phyloP scores from a whole-genome alignment of 306 rosid species.

The Cicer pinnatifidum region DNA sequence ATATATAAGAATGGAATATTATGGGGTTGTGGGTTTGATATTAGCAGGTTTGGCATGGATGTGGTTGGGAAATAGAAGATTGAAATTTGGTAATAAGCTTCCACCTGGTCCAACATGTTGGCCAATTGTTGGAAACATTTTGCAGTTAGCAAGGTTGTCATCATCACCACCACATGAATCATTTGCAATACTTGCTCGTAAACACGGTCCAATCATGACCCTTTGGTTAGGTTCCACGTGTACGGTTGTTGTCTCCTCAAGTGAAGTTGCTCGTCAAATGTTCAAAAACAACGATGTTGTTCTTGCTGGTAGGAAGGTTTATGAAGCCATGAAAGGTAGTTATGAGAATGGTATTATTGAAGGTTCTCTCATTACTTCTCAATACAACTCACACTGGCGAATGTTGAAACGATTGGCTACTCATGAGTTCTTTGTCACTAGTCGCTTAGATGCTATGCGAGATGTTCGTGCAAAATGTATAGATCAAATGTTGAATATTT shows the following conservation, averaged over 20 bases:
- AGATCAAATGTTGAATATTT: slow-evolving; percentile 56
- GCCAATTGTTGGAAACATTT: slow-evolving; percentile 81
- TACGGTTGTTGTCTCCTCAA: slow-evolving; percentile 75
- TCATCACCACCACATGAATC: slow-evolving; percentile 74
- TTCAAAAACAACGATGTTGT: slow-evolving; percentile 68
- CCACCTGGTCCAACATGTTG: slow-evolving; percentile 84
- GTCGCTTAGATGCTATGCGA: slow-evolving; percentile 58
- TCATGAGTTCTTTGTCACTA: slow-evolving; percentile 61
- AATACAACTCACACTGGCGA: slow-evolving; percentile 81
- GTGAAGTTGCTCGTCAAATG: slow-evolving; percentile 63
- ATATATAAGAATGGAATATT: slow-evolving; percentile 46
- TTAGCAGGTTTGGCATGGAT: slow-evolving; percentile 46
- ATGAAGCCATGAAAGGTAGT: slow-evolving; percentile 78
- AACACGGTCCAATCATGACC: slow-evolving; percentile 82
- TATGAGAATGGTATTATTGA: slow-evolving; percentile 52
- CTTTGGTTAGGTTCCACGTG: slow-evolving; percentile 84
- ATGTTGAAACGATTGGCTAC: slow-evolving; percentile 65
- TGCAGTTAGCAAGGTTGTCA: slow-evolving; percentile 59
- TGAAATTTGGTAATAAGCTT: slow-evolving; percentile 43
- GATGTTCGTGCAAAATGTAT: slow-evolving; percentile 61
- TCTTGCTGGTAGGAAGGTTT: slow-evolving; percentile 76
- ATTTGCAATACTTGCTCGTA: slow-evolving; percentile 56
- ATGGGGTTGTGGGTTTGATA: slow-evolving; percentile 35
- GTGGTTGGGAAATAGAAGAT: neutral
- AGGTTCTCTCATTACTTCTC: slow-evolving; percentile 73